phyloP scores from a whole-genome alignment of 2,329 filamentous ascomycete species.

The Apiospora sp. region DNA sequence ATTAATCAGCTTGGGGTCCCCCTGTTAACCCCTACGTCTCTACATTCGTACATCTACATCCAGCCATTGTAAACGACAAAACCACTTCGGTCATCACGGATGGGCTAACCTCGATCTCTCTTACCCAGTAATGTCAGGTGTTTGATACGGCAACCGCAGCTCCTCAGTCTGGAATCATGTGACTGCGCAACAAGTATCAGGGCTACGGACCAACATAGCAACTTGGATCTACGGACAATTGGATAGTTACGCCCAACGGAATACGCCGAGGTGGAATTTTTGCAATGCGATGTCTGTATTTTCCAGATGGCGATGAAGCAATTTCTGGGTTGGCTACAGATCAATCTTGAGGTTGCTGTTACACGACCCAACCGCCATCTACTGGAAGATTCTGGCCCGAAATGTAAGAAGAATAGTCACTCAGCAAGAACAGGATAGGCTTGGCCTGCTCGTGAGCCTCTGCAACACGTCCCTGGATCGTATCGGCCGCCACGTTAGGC shows the following conservation, averaged over 20 bases:
- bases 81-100: no score
- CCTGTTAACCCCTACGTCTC: neutral
- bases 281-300: neutral
- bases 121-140: neutral
- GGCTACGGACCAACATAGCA: neutral
- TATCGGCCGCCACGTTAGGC: neutral
- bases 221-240: neutral
- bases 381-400: constrained; percentile 19
- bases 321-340: neutral
- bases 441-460: constrained; percentile 17
- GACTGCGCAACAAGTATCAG: neutral
- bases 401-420: constrained; percentile 16
- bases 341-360: neutral
- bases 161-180: neutral
- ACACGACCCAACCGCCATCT: constrained; percentile 24
- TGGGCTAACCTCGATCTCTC: neutral
- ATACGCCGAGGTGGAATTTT: neutral
- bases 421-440: constrained; percentile 21
- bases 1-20: neutral
- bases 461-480: constrained; percentile 8
- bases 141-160: no score
- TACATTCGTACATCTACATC: neutral
- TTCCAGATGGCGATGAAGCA: neutral
- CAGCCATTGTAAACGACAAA: neutral
- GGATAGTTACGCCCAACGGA: neutral